Conservation (phyloP, 1,284 basidiomycete species). For the Ceratobasidium sp. region DNA sequence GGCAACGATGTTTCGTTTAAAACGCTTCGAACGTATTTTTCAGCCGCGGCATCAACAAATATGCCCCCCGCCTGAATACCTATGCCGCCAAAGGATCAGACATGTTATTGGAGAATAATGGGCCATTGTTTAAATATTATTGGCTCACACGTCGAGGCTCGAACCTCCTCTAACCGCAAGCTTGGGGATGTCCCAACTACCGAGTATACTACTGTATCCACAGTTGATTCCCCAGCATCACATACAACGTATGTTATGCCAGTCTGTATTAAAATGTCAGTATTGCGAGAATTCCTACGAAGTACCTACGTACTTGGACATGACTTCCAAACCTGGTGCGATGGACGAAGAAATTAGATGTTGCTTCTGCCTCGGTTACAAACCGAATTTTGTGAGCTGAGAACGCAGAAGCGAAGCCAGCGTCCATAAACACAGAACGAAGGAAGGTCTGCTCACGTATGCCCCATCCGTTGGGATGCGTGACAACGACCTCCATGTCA, state of each 20-base stretch:
- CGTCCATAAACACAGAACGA: constrained; percentile 42
- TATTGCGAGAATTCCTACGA: neutral
- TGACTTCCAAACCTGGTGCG: constrained; percentile 10
- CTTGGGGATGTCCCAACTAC: constrained; percentile 26
- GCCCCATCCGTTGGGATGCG: constrained; percentile 48
- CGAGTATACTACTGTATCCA: constrained; percentile 49
- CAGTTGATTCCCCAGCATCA: constrained; percentile 51
- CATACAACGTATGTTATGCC: constrained; percentile 45
- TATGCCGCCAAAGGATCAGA: neutral
- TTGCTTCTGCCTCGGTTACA: constrained; percentile 49
- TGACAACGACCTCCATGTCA: constrained; percentile 39
- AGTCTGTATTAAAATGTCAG: constrained; percentile 5
- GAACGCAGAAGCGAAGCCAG: constrained; percentile 19
- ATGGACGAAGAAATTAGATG: constrained; percentile 47
- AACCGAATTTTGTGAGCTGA: constrained; percentile 41
- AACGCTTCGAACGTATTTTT: neutral
- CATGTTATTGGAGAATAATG: neutral
- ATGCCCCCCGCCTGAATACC: constrained; percentile 44
- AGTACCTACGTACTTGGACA: constrained; percentile 9
- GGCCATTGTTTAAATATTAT: neutral
- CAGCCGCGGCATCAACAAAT: constrained; percentile 22
- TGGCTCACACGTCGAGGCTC: constrained; percentile 37
- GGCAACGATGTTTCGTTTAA: neutral
- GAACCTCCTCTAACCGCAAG: constrained; percentile 43
- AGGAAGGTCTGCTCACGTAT: constrained; percentile 44